phyloP scores from a whole-genome alignment of 23 red algal genomes.

The Gracilaria domingensis region DNA sequence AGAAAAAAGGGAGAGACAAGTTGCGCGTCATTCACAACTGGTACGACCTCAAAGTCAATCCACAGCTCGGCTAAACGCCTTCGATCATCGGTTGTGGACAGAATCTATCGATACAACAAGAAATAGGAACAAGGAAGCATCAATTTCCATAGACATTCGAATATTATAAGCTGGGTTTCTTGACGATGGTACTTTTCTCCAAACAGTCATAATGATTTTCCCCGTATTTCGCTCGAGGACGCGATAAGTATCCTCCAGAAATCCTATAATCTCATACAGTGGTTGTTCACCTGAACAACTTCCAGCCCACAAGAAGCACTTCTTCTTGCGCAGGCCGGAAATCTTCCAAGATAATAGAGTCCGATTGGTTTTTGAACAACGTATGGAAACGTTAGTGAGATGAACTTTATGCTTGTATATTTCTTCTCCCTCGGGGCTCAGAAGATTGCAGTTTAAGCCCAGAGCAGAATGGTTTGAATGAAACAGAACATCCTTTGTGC shows the following conservation, averaged over 20 bases:
- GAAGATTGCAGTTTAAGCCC: background rate
- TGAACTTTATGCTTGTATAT: slow-evolving; percentile 3
- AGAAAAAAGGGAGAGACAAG: too few relatives aligned
- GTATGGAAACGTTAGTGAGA: background rate
- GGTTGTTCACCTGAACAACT: background rate
- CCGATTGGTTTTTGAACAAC: background rate
- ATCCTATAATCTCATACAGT: background rate
- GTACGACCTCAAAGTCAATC: too few relatives aligned
- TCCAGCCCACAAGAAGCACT: background rate
- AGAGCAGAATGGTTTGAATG: background rate
- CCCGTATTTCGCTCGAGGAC: background rate
- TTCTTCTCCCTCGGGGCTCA: background rate
- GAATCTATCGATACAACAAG: background rate
- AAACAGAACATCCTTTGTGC: background rate
- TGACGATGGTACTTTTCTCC: background rate
- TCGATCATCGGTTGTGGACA: slow-evolving; percentile 9
- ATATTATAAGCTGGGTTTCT: background rate
- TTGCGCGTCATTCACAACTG: too few relatives aligned
- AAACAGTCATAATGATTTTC: background rate
- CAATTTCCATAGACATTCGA: background rate
- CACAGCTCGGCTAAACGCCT: background rate
- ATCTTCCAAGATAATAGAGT: background rate
- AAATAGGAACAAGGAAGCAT: background rate
- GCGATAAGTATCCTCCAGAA: background rate
- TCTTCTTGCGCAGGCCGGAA: background rate